Base-by-base conservation (phyloP, 192 early-diverging fungal species). In the Linnemannia zychae region DNA sequence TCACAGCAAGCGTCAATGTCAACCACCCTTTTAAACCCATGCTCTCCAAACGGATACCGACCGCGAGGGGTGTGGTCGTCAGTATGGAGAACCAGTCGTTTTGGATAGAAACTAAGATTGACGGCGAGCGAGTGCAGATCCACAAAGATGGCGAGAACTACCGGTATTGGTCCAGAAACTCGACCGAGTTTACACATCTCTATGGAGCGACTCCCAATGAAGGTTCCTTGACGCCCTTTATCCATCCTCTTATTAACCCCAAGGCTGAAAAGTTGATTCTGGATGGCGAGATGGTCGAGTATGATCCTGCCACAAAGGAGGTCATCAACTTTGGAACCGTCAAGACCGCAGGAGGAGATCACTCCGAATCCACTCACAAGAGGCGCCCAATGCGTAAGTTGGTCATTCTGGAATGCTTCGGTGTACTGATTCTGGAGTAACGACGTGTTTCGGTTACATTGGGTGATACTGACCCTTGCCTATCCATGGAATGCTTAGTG, bases 61-160 rank as follows among this genome's bases (percentile, higher is more conserved):
- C 84, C 1, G 80, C 92, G 44, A 87, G 83, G 33, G 79, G 88
- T 16, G 84, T 93, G 12, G 67, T 86, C n/a, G 89, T 87, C 49
- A 36, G 86, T 7, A 89, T 93, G 86, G 82, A 81, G 13, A 74
- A 87, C 37, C 69, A 79, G 36, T 60, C 77, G 5, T 97, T 96
- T 87, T 96, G 92, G 88, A 92, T 96, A 28, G 93, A 97, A 79
- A 92, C 94, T n/a, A 97, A 97, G 72, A 74, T 96, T 3, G 96
- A 97, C 75, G 96, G 96, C 3, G 96, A 96, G 74, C 87, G 96
- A 60, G 88, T 94, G 1, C 94, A 94, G 76, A 77, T 96, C 70
- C 95, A 97, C 71, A 87, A 91, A 44, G 87, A 90, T 66, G 83
- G 83, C 66, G 81, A 80, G 1, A 76, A 83, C 18, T 90, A 88